Evolutionary conservation across 768 basidiomycete genomes (phyloP).

Genomic region (Rhodosporidiobolus sp.): DNA sequence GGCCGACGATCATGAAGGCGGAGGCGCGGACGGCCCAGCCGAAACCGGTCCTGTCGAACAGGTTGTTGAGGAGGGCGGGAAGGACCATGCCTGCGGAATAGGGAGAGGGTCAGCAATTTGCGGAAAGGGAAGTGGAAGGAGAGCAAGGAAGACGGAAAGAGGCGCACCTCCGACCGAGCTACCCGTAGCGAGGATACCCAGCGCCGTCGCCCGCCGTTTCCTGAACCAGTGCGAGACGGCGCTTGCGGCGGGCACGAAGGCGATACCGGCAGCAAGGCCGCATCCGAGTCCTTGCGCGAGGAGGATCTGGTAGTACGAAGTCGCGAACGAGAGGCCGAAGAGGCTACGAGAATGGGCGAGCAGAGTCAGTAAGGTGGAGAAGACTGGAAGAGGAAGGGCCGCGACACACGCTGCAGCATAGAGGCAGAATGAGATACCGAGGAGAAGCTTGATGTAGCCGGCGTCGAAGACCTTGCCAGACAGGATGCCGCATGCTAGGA

Average conservation of each 20-base stretch:
- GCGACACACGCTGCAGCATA: conserved; percentile 48
- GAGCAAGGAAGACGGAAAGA: neutral
- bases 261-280: conserved; percentile 52
- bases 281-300: conserved; percentile 56
- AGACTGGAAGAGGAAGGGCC: neutral
- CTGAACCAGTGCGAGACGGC: conserved; percentile 66
- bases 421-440: conserved; percentile 49
- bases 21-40: conserved; percentile 48
- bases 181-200: conserved; percentile 68
- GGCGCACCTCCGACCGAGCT: conserved; percentile 64
- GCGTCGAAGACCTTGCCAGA: conserved; percentile 57
- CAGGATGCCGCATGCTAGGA: conserved; percentile 54
- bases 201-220: conserved; percentile 66
- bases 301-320: conserved; percentile 53
- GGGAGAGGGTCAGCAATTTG: neutral
- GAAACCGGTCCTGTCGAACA: conserved; percentile 43
- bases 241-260: conserved; percentile 61
- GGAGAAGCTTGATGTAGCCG: conserved; percentile 50
- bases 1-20: conserved; percentile 55
- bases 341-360: conserved; percentile 10
- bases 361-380: neutral
- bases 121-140: too few species aligned
- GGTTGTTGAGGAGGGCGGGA: conserved; percentile 54
- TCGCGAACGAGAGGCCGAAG: conserved; percentile 33
- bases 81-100: conserved; percentile 50